These are phyloP conservation scores for Solanum piurae DNA, from an alignment of 257 asterid species.

Conservation along the genomic window DNA sequence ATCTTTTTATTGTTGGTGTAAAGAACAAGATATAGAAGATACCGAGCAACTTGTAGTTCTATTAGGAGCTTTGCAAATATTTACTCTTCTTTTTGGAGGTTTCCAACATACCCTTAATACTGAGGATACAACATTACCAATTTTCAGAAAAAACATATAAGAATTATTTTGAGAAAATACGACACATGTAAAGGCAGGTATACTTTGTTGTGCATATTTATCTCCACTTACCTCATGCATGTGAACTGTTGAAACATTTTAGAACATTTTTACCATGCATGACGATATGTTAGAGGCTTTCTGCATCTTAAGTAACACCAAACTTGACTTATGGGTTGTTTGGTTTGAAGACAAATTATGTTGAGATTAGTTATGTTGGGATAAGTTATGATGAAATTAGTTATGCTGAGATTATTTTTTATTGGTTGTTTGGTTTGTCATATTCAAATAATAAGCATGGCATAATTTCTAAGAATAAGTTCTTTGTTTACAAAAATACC, in stretches of 20 bases:
- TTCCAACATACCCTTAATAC: not conserved
- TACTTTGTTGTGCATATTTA: not conserved
- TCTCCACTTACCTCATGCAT: not conserved
- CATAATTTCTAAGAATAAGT: too few species aligned
- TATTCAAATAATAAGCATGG: too few species aligned
- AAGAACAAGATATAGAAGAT: not conserved
- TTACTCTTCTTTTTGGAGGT: not conserved
- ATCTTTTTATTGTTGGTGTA: not conserved
- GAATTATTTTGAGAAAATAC: not conserved
- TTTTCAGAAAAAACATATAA: not conserved
- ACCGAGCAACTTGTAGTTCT: not conserved
- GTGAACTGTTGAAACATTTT: not conserved
- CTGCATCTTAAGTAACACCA: not conserved
- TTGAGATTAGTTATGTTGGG: too few species aligned
- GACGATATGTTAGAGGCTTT: not conserved
- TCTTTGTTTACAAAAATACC: too few species aligned
- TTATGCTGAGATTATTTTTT: too few species aligned
- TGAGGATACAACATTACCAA: not conserved
- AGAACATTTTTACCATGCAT: not conserved
- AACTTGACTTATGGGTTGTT: not conserved
- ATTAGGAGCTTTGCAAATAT: not conserved
- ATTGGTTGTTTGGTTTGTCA: too few species aligned
- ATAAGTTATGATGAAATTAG: too few species aligned
- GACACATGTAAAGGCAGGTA: not conserved
- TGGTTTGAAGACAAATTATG: too few species aligned